These are phyloP conservation scores for Primulina tabacum DNA, from an alignment of 257 asterid genomes.

Conservation along the genomic window DNA sequence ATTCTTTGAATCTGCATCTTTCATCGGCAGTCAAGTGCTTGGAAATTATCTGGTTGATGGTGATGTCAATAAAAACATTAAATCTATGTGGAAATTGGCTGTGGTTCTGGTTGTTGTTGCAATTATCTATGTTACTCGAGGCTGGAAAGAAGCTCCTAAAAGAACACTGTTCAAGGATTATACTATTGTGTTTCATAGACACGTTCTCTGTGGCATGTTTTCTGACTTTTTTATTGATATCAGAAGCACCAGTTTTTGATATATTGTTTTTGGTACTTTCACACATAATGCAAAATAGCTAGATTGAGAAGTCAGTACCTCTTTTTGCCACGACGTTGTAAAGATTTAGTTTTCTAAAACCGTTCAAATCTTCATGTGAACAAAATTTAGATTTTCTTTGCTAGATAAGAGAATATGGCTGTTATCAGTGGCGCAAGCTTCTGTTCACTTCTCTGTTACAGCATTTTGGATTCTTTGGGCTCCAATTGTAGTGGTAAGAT, in stretches of 20 bases:
- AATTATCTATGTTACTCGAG: constrained; percentile 42
- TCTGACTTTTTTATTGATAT: constrained; percentile 12
- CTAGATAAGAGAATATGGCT: constrained; percentile 84
- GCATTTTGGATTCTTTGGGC: constrained; percentile 96
- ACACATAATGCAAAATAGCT: background rate
- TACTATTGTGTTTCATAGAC: constrained; percentile 38
- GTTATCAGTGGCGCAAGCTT: constrained; percentile 68
- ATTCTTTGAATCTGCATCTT: constrained; percentile 62
- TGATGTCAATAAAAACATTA: constrained; percentile 35
- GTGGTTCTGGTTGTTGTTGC: constrained; percentile 49
- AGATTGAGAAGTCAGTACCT: constrained; percentile 17
- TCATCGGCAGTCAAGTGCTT: constrained; percentile 63
- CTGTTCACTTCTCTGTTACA: constrained; percentile 59
- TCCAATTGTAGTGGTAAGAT: constrained; percentile 65
- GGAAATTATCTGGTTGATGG: constrained; percentile 68
- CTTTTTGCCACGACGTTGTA: background rate
- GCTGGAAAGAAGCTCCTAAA: constrained; percentile 59
- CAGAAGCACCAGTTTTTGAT: background rate
- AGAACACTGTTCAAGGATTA: constrained; percentile 51
- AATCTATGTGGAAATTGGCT: constrained; percentile 45
- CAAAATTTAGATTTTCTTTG: constrained; percentile 20
- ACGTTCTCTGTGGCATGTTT: constrained; percentile 54
- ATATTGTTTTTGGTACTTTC: background rate
- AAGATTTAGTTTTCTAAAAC: background rate
- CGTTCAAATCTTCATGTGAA: constrained; percentile 4